Conservation (phyloP, 2,329 filamentous ascomycete species). For the Scedosporium apiospermum region DNA sequence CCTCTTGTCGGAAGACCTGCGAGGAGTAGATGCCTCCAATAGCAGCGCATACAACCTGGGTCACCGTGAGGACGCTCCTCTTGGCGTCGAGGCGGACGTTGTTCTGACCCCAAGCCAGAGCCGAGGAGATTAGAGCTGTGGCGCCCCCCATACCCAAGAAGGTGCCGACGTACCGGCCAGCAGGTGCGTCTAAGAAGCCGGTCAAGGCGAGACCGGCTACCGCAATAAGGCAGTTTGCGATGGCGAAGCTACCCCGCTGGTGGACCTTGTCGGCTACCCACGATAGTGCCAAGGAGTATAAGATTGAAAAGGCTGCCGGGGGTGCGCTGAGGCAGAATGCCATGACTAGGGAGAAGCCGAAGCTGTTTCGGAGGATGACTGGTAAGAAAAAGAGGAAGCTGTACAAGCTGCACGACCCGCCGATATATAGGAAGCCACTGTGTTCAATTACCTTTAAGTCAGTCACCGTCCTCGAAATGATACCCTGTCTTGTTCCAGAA, state of each 20-base stretch:
- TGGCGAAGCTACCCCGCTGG: constrained; percentile 12
- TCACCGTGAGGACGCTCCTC: constrained; percentile 18
- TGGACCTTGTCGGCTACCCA: constrained; percentile 20
- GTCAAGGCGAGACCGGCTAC: constrained; percentile 15
- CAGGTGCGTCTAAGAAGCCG: constrained; percentile 12
- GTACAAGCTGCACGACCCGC: neutral
- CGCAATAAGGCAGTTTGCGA: constrained; percentile 12
- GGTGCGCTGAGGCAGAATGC: constrained; percentile 7
- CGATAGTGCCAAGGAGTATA: constrained; percentile 16
- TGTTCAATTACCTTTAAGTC: neutral
- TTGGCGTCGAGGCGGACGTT: constrained; percentile 20
- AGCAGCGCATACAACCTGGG: constrained; percentile 21
- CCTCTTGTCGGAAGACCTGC: constrained; percentile 21
- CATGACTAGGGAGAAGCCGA: constrained; percentile 9
- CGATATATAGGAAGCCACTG: neutral
- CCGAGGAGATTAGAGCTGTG: constrained; percentile 20
- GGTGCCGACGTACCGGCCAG: constrained; percentile 16
- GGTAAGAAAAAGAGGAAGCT: constrained; percentile 1
- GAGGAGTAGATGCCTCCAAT: constrained; percentile 21
- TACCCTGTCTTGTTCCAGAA: neutral
- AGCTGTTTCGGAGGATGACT: constrained; percentile 8
- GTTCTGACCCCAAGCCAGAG: constrained; percentile 17
- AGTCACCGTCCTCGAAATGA: neutral
- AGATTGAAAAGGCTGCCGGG: neutral
- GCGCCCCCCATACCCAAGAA: constrained; percentile 21